Base-by-base conservation (phyloP, 768 basidiomycete genomes). In the Cyclocybe cylindracea region DNA sequence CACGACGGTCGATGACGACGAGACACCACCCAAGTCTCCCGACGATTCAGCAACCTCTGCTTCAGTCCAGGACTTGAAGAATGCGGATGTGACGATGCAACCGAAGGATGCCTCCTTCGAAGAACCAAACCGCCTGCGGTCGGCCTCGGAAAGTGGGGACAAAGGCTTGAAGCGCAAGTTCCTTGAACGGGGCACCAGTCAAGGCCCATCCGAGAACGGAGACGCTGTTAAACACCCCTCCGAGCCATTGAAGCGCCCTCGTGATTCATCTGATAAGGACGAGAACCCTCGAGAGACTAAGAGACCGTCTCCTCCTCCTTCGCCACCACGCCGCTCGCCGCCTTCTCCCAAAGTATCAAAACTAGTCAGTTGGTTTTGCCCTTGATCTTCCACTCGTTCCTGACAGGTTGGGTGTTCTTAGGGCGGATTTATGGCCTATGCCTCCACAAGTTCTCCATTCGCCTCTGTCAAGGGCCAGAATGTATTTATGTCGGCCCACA, bases 401-500 rank as follows among this genome's bases (percentile, higher is more conserved):
- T 51, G 51, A 48, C 56, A 50, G 14, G 51, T 44, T 44, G 57
- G 7, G 31, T 53, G 16, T 43, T 44, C 53, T 8, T 51, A 87
- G 87, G 72, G 80, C 47, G 89, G 89, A 19, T 92, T 92, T 66
- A 84, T 86, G 79, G 86, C 88, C 2, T 92, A 90, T 60, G 89
- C 89, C 10, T 85, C 87, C 2, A 72, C 81, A 9, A 78, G 74
- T 49, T 91, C 89, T 2, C 89, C 89, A 4, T 91, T 91, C 60
- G 83, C 86, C 10, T 68, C 79, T 42, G 83, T 88, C 61, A 89
- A 85, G 58, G 89, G 87, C 42, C 79, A 85, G 53, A 87, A 80
- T 61, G 56, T 77, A 18, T 82, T 83, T 59, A 64, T 70, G 13
- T 68, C 76, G 9, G 64, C 65, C 24, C 24, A 24, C 46, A 75